phyloP scores from a whole-genome alignment of 2,329 filamentous ascomycete genomes.

The Trichophyton verrucosum region DNA sequence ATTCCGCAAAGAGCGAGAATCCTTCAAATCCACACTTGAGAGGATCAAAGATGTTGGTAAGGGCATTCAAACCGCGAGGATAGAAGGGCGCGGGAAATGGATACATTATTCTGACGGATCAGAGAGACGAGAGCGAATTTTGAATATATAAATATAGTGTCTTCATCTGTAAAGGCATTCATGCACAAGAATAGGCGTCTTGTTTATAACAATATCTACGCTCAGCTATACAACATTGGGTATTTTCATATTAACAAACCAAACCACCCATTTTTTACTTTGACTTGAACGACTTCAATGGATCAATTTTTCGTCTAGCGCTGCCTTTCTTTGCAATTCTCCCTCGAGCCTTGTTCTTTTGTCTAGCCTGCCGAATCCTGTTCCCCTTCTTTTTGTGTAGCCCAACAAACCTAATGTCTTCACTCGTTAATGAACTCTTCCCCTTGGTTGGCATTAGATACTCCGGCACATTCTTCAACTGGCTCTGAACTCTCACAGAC shows the following conservation, averaged over 20 bases:
- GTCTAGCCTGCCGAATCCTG: conserved; percentile 39
- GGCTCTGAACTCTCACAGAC: conserved; percentile 69
- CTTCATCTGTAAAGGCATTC: background rate
- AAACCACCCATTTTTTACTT: conserved; percentile 17
- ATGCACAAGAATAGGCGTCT: background rate
- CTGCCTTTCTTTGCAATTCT: conserved; percentile 37
- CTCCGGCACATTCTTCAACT: conserved; percentile 87
- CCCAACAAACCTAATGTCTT: conserved; percentile 65
- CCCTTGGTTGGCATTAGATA: conserved; percentile 75
- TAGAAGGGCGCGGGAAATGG: conserved; percentile 28
- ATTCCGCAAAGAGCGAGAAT: conserved; percentile 19
- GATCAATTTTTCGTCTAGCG: conserved; percentile 60
- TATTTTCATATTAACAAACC: background rate
- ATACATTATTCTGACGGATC: conserved; percentile 21
- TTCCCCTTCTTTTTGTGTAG: conserved; percentile 41
- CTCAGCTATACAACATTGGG: background rate
- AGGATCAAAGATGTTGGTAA: conserved; percentile 22
- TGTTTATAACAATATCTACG: background rate
- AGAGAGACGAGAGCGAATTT: background rate
- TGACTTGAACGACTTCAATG: conserved; percentile 77
- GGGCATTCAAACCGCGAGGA: conserved; percentile 22
- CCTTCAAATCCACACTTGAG: conserved; percentile 19
- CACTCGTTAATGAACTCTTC: conserved; percentile 52
- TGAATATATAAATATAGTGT: background rate
- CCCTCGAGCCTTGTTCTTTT: conserved; percentile 32